A percentile compares a stretch with the other conserved stretches of the same genome.
phyloP scores from a whole-genome alignment of 2,329 filamentous ascomycete genomes.

The Pseudogymnoascus sp. region DNA sequence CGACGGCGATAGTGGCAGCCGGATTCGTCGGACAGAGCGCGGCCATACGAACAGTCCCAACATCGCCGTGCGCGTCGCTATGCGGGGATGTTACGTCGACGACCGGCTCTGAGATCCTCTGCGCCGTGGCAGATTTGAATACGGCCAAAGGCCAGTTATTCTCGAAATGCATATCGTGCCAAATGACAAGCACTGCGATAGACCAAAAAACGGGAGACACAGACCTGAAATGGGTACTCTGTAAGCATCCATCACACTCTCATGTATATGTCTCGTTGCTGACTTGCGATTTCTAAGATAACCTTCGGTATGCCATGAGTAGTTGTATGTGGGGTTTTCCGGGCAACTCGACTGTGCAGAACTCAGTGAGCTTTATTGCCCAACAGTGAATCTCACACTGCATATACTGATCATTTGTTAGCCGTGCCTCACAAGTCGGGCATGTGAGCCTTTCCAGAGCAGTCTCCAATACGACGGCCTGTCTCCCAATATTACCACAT shows the following conservation, averaged over 20 bases:
- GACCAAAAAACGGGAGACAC: constrained; percentile 34
- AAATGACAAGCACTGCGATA: constrained; percentile 40
- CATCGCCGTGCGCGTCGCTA: constrained; percentile 9
- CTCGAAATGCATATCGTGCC: constrained; percentile 41
- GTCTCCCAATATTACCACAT: constrained; percentile 35
- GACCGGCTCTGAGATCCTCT: constrained; percentile 9
- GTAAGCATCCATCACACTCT: constrained; percentile 32
- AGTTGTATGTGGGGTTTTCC: constrained; percentile 47
- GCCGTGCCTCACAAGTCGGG: constrained; percentile 33
- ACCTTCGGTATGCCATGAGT: constrained; percentile 46
- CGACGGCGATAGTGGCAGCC: constrained; percentile 2
- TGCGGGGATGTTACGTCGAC: constrained; percentile 12
- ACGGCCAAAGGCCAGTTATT: constrained; percentile 16
- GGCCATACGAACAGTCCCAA: neutral
- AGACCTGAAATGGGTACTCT: constrained; percentile 46
- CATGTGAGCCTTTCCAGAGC: constrained; percentile 40
- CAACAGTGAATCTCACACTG: neutral
- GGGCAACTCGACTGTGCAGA: constrained; percentile 36
- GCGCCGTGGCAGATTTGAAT: constrained; percentile 5
- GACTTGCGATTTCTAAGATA: constrained; percentile 35
- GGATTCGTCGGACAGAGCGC: neutral
- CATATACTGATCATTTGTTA: constrained; percentile 5
- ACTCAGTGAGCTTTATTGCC: constrained; percentile 36
- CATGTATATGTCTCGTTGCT: neutral
- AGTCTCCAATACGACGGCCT: constrained; percentile 43